Conservation (phyloP, 768 basidiomycete species). For the Panaeolus cyanescens region DNA sequence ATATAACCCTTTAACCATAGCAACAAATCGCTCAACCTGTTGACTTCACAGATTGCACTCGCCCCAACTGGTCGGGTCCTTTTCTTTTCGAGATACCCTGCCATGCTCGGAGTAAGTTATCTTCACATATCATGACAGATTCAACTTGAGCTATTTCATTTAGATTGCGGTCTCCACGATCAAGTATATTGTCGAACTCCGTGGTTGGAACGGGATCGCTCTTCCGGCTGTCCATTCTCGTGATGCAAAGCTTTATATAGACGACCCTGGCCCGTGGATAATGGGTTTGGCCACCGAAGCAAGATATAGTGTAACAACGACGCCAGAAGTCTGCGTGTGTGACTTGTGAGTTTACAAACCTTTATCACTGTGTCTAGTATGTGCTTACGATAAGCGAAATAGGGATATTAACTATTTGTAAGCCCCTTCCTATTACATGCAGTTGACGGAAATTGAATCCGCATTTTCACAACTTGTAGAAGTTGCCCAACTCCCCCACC, state of each 20-base stretch:
- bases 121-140: background rate
- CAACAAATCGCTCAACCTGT: background rate
- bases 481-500: conserved; percentile 80
- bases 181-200: conserved; percentile 88
- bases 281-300: conserved; percentile 88
- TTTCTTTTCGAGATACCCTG: conserved; percentile 87
- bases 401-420: conserved; percentile 85
- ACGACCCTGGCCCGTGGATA: conserved; percentile 97
- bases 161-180: conserved; percentile 88
- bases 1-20: background rate
- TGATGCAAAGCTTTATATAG: conserved; percentile 91
- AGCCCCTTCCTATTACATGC: conserved; percentile 19
- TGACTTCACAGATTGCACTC: conserved; percentile 69
- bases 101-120: conserved; percentile 78
- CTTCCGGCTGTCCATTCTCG: conserved; percentile 82
- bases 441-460: background rate
- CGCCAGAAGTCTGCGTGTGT: conserved; percentile 83
- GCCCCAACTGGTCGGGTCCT: conserved; percentile 85
- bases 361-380: background rate
- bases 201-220: conserved; percentile 91
- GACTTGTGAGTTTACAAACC: conserved; percentile 63
- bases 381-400: conserved; percentile 5
- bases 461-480: conserved; percentile 32
- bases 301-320: conserved; percentile 71
- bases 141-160: conserved; percentile 5